A percentile compares a stretch with the other conserved stretches of the same genome.
phyloP scores from a whole-genome alignment of 2,329 filamentous ascomycete species.

The Pestalotiopsis sp. region DNA sequence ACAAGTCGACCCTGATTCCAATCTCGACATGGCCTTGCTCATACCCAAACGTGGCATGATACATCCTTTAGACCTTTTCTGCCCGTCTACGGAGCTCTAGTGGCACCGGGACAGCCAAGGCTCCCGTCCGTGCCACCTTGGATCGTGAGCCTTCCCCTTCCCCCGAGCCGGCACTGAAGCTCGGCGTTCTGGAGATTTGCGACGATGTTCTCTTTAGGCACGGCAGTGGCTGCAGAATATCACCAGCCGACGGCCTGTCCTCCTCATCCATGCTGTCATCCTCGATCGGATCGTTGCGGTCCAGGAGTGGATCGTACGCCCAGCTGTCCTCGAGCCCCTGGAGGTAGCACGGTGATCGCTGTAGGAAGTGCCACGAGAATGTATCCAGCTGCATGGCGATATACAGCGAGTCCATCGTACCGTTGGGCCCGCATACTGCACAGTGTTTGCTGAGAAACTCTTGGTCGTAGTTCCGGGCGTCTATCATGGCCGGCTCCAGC shows the following conservation, averaged over 20 bases:
- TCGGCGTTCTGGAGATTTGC: constrained; percentile 51
- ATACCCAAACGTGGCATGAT: too few relatives aligned
- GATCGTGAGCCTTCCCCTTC: constrained; percentile 32
- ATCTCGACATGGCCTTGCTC: neutral
- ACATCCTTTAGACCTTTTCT: constrained; percentile 36
- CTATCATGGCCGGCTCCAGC: constrained; percentile 44
- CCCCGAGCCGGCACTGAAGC: constrained; percentile 39
- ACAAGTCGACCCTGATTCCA: neutral
- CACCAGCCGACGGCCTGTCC: constrained; percentile 44
- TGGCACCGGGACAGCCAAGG: constrained; percentile 36
- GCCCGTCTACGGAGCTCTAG: constrained; percentile 40
- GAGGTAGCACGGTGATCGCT: constrained; percentile 46
- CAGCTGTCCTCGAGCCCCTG: constrained; percentile 56
- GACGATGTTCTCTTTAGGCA: constrained; percentile 52
- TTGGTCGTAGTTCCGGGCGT: constrained; percentile 41
- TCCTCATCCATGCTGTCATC: constrained; percentile 36
- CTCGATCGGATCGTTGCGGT: constrained; percentile 38
- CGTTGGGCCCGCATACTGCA: constrained; percentile 54
- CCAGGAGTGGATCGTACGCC: constrained; percentile 51
- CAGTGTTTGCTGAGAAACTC: constrained; percentile 55
- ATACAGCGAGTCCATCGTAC: constrained; percentile 59
- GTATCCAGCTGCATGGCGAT: constrained; percentile 56
- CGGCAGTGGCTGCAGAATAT: constrained; percentile 40
- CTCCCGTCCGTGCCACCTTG: constrained; percentile 37
- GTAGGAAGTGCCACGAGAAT: constrained; percentile 57